These are phyloP conservation scores for Hansenula lynferdii DNA, from an alignment of 1,139 yeast species.

Conservation along the genomic window DNA sequence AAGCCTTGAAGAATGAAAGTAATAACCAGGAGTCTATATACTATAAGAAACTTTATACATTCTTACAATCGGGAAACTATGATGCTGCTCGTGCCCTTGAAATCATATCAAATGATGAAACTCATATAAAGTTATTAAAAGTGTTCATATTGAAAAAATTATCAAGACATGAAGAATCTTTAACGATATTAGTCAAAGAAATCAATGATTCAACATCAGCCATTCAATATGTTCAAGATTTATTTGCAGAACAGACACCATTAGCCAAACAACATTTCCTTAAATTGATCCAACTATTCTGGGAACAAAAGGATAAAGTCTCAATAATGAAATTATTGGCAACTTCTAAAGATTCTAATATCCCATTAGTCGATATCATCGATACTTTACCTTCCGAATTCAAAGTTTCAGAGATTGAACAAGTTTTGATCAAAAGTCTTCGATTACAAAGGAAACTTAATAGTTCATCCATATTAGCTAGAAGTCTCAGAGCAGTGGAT, in stretches of 20 bases:
- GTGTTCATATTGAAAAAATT: slow-evolving; percentile 56
- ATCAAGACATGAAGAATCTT: slow-evolving; percentile 59
- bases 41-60: slow-evolving; percentile 28
- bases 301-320: slow-evolving; percentile 23
- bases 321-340: slow-evolving; percentile 41
- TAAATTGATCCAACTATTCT: slow-evolving; percentile 29
- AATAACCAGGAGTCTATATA: slow-evolving; percentile 10
- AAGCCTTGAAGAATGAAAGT: slow-evolving; percentile 12
- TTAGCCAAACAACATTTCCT: slow-evolving; percentile 36
- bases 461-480: slow-evolving; percentile 22
- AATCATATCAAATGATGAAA: slow-evolving; percentile 12
- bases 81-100: slow-evolving; percentile 41
- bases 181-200: slow-evolving; percentile 57
- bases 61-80: slow-evolving; percentile 12
- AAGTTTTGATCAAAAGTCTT: slow-evolving; percentile 44
- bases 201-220: slow-evolving; percentile 58
- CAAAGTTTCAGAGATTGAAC: slow-evolving; percentile 35
- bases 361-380: slow-evolving; percentile 41
- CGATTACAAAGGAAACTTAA: slow-evolving; percentile 29
- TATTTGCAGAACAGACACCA: slow-evolving; percentile 35
- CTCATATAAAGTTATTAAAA: slow-evolving; percentile 35
- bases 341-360: slow-evolving; percentile 50
- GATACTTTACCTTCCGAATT: slow-evolving; percentile 43
- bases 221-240: slow-evolving; percentile 52
- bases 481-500: slow-evolving; percentile 34